A percentile compares a stretch with the other conserved stretches of the same genome.
These are phyloP conservation scores for Garcia nutans DNA, from an alignment of 345 rosid genomes.

Conservation along the genomic window DNA sequence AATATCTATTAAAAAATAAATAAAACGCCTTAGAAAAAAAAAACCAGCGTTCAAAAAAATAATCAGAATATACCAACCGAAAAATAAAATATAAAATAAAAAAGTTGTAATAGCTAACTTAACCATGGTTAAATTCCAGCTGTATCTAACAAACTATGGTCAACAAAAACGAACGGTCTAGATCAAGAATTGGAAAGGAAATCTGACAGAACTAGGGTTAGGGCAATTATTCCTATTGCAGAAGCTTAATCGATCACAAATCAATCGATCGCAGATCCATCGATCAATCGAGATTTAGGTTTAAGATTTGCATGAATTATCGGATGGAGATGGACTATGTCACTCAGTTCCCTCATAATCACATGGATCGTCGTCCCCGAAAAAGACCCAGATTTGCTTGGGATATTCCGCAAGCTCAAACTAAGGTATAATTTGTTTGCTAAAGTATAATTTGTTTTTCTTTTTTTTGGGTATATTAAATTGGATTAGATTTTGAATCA, in stretches of 20 bases:
- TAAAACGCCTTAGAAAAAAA: too few species aligned
- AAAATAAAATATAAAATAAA: too few species aligned
- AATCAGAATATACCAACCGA: too few species aligned
- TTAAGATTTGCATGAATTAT: conserved; percentile 2
- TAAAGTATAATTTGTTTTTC: background rate
- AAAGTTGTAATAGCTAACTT: background rate
- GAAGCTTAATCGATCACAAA: conserved; percentile 8
- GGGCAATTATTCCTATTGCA: conserved; percentile 11
- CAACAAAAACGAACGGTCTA: conserved; percentile 10
- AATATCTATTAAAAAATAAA: too few species aligned
- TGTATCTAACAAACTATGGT: conserved; percentile 14
- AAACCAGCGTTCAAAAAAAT: too few species aligned
- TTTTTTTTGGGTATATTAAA: background rate
- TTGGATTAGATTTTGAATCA: background rate
- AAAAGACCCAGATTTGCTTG: conserved; percentile 61
- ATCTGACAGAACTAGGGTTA: conserved; percentile 11
- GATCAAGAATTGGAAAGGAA: conserved; percentile 14
- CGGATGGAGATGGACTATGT: conserved; percentile 55
- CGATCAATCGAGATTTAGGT: conserved; percentile 12
- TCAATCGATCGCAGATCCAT: conserved; percentile 11
- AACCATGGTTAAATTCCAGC: conserved; percentile 17
- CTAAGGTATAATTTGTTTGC: conserved; percentile 42
- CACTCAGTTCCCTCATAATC: conserved; percentile 43
- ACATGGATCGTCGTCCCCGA: conserved; percentile 65
- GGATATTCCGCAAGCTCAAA: conserved; percentile 42